Conservation (phyloP, 2,329 filamentous ascomycete species). For the Aureobasidium musti region DNA sequence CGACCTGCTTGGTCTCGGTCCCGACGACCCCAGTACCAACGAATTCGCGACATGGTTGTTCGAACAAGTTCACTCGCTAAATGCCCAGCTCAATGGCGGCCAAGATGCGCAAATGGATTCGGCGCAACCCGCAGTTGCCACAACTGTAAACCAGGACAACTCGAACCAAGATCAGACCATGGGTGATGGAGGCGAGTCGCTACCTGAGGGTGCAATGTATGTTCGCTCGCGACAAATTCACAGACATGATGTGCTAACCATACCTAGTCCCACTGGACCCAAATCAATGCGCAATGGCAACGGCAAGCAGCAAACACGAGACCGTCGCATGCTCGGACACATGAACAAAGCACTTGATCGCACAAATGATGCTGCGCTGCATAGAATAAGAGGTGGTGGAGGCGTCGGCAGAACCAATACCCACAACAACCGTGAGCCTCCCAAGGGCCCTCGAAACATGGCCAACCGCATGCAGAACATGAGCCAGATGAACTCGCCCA, state of each 20-base stretch:
- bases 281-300: slow-evolving; percentile 80
- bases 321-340: slow-evolving; percentile 83
- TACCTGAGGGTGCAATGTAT: slow-evolving; percentile 48
- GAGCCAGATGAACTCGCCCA: slow-evolving; percentile 44
- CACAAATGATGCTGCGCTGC: slow-evolving; percentile 68
- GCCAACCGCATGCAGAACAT: slow-evolving; percentile 47
- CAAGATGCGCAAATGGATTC: slow-evolving; percentile 31
- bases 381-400: slow-evolving; percentile 70
- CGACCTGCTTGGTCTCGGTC: slow-evolving; percentile 78
- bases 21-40: slow-evolving; percentile 78
- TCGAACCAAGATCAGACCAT: slow-evolving; percentile 69
- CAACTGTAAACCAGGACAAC: background rate
- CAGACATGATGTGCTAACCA: slow-evolving; percentile 31
- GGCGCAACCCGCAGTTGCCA: slow-evolving; percentile 1
- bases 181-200: slow-evolving; percentile 57
- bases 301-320: slow-evolving; percentile 41
- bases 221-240: slow-evolving; percentile 33
- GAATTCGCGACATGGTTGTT: slow-evolving; percentile 95
- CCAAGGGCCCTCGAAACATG: slow-evolving; percentile 65
- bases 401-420: slow-evolving; percentile 80
- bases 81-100: slow-evolving; percentile 61
- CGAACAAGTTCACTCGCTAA: slow-evolving; percentile 71
- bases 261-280: slow-evolving; percentile 79
- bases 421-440: slow-evolving; percentile 66
- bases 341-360: slow-evolving; percentile 73